Percentiles rank a stretch among this genome's conserved stretches.
These are phyloP conservation scores for Gossypium thurberi DNA, from an alignment of 345 rosid species.

Conservation along the genomic window DNA sequence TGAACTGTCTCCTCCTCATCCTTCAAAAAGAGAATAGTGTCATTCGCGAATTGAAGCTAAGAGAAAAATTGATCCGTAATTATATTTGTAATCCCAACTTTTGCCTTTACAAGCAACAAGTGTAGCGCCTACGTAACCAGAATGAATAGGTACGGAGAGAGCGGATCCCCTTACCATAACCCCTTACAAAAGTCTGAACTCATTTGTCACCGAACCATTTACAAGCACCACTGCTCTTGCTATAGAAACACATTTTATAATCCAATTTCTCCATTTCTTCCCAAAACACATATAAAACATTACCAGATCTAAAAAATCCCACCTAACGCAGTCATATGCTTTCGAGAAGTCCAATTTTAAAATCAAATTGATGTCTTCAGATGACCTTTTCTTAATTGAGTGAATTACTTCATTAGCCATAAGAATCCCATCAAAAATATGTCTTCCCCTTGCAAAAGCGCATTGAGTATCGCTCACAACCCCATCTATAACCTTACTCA, in stretches of 20 bases:
- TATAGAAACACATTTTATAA: no score
- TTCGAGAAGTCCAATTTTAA: not conserved
- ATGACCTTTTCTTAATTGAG: fast-evolving
- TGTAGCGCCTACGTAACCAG: no score
- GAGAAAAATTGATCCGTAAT: no score
- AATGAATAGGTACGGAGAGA: not conserved
- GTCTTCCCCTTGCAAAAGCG: not conserved
- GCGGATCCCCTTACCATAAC: fast-evolving
- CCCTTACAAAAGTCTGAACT: not conserved
- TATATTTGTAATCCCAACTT: no score
- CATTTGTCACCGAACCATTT: not conserved
- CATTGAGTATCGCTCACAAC: not conserved
- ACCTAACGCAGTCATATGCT: not conserved
- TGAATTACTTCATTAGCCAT: not conserved
- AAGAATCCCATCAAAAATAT: not conserved
- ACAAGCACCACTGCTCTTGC: no score
- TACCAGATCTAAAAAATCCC: not conserved
- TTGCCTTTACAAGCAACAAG: no score
- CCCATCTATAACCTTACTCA: not conserved
- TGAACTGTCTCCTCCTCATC: no score
- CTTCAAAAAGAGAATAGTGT: no score
- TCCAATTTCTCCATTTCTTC: not conserved
- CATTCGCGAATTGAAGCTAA: no score
- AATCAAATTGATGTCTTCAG: not conserved
- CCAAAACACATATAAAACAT: no score